Percentiles rank a stretch among this genome's conserved stretches.
Evolutionary conservation across 2,329 filamentous ascomycete species (phyloP).

Genomic region (Aspergillus fumigatiaffinis): DNA sequence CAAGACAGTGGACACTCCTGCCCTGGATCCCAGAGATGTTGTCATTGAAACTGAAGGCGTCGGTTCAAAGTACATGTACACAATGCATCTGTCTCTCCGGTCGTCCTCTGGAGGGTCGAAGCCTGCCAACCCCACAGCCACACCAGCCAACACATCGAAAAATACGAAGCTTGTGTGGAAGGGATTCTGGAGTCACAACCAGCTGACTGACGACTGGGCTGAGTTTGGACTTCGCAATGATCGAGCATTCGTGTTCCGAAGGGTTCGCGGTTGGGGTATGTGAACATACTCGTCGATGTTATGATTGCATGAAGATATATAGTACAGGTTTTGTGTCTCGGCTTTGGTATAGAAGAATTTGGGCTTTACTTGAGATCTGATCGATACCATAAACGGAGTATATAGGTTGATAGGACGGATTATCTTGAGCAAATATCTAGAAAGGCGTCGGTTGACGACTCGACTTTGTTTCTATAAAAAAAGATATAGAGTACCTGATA

Average conservation of each 20-base stretch:
- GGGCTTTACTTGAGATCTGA: neutral
- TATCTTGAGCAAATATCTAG: neutral
- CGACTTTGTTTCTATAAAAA: no score
- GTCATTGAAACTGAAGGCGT: constrained; percentile 84
- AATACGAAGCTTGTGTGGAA: constrained; percentile 90
- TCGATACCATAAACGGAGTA: neutral
- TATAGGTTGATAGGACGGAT: neutral
- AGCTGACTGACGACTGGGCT: constrained; percentile 83
- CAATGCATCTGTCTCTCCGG: constrained; percentile 71
- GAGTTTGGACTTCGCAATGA: constrained; percentile 69
- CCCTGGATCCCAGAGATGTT: constrained; percentile 54
- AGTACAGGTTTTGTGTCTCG: neutral
- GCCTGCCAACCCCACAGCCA: constrained; percentile 38
- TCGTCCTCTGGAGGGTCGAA: constrained; percentile 50
- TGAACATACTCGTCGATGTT: constrained; percentile 15
- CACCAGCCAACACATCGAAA: constrained; percentile 47
- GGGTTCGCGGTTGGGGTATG: constrained; percentile 58
- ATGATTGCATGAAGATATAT: neutral
- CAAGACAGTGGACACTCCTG: constrained; percentile 12
- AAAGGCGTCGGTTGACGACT: neutral
- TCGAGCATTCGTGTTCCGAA: constrained; percentile 57
- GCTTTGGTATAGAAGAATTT: neutral
- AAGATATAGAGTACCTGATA: neutral
- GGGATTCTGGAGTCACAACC: constrained; percentile 87
- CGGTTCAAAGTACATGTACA: constrained; percentile 73